Evolutionary conservation across 75 land plant species (phyloP), one percentile per base, ranked within the genome.

Genomic region (Ceratopteris richardii): DNA sequence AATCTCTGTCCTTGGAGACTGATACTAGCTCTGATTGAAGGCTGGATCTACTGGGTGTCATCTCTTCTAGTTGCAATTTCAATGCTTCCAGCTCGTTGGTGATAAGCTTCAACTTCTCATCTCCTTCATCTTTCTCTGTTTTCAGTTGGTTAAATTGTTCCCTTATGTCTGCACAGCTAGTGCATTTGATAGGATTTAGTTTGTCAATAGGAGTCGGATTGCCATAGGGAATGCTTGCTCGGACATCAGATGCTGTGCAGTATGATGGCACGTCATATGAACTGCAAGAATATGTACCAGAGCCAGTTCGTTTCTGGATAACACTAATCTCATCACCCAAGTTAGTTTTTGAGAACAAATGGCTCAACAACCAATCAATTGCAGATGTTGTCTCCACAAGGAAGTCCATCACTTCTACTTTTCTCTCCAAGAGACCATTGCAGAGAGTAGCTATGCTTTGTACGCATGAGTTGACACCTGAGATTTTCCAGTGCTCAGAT

Each of bases 331-430:
- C 77, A 60, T 55, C 74, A 5, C 79, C 72, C 50, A 78, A 82
- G 57, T 85, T 82, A 64, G 75, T 78, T 50, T 75, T 62, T 9
- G 82, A 75, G 62, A 72, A 82, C 31, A 84, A 75, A 46, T 82
- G 77, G 26, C 66, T 76, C 39, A 91, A 44, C 21, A 91, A 60
- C 78, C 82, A 89, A 12, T 82, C 82, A 26, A 92, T 55, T 47
- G 79, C 61, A 61, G 69, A 62, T 53, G 68, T 41, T n/a, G 80
- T 60, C 51, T 78, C 80, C 46, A 51, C 53, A 31, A 69, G 57
- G 56, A 88, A 85, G 22, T 64, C 69, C 20, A 76, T 62, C n/a
- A 82, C 14, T 28, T 75, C 65, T 13, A 66, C 57, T 57, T 78
- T 82, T 29, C 77, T 77, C 48, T 66, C 57, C 53, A 85, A 52